phyloP scores from a whole-genome alignment of 495 filamentous ascomycete species.

The Thermothielavioides terrestris region DNA sequence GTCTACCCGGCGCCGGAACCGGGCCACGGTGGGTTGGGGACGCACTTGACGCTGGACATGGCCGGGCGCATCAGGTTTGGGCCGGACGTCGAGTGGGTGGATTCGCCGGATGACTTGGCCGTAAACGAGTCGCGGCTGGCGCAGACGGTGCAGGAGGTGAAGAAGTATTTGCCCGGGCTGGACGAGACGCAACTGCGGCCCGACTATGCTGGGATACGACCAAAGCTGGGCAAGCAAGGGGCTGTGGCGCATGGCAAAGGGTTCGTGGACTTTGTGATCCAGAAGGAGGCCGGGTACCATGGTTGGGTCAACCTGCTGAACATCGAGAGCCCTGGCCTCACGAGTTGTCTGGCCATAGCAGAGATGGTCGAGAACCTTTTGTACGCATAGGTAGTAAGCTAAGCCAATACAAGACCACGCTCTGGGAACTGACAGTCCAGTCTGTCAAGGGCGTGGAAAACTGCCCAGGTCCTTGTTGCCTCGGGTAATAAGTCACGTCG shows the following conservation, averaged over 20 bases:
- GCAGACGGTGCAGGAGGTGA: constrained; percentile 65
- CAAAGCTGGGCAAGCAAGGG: constrained; percentile 64
- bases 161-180: constrained; percentile 67
- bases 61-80: constrained; percentile 82
- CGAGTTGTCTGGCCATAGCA: constrained; percentile 79
- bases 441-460: neutral
- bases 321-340: constrained; percentile 93
- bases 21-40: constrained; percentile 77
- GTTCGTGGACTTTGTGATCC: constrained; percentile 81
- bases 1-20: constrained; percentile 80
- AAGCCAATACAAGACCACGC: neutral
- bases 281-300: constrained; percentile 66
- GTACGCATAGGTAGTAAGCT: constrained; percentile 37
- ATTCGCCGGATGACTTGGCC: constrained; percentile 30
- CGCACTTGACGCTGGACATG: constrained; percentile 88
- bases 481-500: too few species aligned
- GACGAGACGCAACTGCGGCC: constrained; percentile 56
- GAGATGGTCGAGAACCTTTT: constrained; percentile 70
- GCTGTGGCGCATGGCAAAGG: constrained; percentile 47
- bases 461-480: neutral
- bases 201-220: constrained; percentile 87
- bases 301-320: constrained; percentile 91
- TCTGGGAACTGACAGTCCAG: neutral
- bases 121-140: constrained; percentile 49
- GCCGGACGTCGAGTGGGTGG: constrained; percentile 91